phyloP scores from a whole-genome alignment of 139 green algal genomes.

The Closterium sp. region DNA sequence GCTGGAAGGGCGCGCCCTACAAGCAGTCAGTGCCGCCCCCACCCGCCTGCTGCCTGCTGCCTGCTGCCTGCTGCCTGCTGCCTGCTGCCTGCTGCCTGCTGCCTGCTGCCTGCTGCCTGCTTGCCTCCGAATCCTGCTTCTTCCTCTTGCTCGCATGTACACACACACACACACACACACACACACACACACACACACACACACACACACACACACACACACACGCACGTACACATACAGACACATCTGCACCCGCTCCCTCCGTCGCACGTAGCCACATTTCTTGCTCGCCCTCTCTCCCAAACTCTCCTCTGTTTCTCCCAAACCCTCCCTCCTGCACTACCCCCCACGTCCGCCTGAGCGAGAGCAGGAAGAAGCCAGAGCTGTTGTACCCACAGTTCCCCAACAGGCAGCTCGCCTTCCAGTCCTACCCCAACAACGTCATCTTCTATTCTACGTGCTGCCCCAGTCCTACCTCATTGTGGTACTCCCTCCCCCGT shows the following conservation, averaged over 20 bases:
- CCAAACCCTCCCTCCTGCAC: not conserved
- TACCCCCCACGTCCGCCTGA: not conserved
- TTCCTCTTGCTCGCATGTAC: not conserved
- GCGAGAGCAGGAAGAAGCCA: not conserved
- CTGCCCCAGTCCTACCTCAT: not conserved
- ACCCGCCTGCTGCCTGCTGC: not conserved
- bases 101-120: too few relatives aligned
- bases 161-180: too few relatives aligned
- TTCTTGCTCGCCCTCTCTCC: not conserved
- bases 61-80: not conserved
- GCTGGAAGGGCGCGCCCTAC: not conserved
- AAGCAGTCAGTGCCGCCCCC: not conserved
- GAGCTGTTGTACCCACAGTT: not conserved
- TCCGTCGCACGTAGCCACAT: not conserved
- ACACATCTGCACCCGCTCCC: too few relatives aligned
- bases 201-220: too few relatives aligned
- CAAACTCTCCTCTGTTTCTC: not conserved
- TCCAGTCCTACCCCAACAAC: not conserved
- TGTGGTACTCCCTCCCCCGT: too few relatives aligned
- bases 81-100: too few relatives aligned
- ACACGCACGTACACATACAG: too few relatives aligned
- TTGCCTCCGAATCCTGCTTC: not conserved
- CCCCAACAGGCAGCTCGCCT: not conserved
- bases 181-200: too few relatives aligned
- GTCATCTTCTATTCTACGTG: not conserved